A percentile compares a stretch with the other conserved stretches of the same genome.
Evolutionary conservation across 768 basidiomycete genomes (phyloP).

Genomic region (Boletus sp.): DNA sequence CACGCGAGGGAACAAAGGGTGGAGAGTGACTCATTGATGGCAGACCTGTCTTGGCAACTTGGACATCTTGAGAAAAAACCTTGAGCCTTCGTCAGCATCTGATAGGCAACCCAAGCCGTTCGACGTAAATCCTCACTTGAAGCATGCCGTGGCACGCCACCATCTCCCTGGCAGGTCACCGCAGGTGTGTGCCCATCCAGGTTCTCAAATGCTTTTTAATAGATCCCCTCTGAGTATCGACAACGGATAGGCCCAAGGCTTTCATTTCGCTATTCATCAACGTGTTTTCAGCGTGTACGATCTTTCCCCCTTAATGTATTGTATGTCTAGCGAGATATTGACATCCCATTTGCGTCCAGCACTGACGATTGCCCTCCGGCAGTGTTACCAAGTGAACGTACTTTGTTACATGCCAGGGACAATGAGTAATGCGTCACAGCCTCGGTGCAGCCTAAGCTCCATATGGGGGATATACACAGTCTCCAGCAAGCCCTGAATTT

Average conservation of each 20-base stretch:
- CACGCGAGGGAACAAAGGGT: no score
- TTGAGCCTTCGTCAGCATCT: no score
- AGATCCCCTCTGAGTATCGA: background rate
- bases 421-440: no score
- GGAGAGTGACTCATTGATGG: no score
- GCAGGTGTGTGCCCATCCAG: background rate
- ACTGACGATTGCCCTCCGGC: no score
- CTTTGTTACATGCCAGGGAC: background rate
- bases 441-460: background rate
- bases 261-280: background rate
- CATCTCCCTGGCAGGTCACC: no score
- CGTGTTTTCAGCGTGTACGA: background rate
- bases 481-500: background rate
- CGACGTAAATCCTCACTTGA: background rate
- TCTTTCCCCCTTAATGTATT: background rate
- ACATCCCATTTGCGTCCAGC: no score
- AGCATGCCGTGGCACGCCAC: background rate
- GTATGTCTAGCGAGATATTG: background rate
- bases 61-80: no score
- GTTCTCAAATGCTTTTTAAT: no score
- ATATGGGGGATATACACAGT: background rate
- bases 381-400: no score
- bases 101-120: background rate
- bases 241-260: no score
- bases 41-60: no score